Percentiles rank a stretch among this genome's conserved stretches.
Conservation (phyloP, 2,329 filamentous ascomycete species). For the Cryphonectria radicalis region DNA sequence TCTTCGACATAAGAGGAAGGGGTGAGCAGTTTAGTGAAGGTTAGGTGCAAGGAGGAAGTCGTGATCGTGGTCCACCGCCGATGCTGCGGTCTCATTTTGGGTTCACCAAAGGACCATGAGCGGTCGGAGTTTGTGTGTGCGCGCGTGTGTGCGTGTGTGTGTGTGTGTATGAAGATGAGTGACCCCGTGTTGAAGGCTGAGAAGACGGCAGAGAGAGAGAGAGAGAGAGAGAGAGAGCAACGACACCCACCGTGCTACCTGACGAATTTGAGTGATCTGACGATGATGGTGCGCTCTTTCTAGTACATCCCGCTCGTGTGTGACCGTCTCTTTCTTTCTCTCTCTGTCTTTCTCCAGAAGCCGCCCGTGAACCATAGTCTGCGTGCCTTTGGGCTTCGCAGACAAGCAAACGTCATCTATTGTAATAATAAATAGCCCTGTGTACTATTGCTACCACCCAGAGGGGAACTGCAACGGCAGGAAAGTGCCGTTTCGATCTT, state of each 20-base stretch:
- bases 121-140: neutral
- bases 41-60: neutral
- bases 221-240: neutral
- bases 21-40: neutral
- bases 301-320: neutral
- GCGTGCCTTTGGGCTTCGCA: neutral
- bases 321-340: neutral
- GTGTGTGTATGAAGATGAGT: neutral
- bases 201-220: neutral
- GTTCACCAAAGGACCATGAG: neutral
- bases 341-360: too few relatives aligned
- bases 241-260: neutral
- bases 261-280: neutral
- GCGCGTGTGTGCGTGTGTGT: neutral
- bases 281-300: neutral
- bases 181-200: neutral
- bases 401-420: neutral
- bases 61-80: neutral
- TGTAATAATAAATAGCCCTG: neutral
- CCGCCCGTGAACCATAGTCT: neutral
- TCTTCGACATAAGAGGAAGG: neutral
- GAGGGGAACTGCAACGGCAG: neutral
- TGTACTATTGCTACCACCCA: too few relatives aligned
- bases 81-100: constrained; percentile 1
- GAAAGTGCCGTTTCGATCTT: neutral